Base-by-base conservation (phyloP, 225 moss, liverwort and hornwort species). In the Pleurozium schreberi region DNA sequence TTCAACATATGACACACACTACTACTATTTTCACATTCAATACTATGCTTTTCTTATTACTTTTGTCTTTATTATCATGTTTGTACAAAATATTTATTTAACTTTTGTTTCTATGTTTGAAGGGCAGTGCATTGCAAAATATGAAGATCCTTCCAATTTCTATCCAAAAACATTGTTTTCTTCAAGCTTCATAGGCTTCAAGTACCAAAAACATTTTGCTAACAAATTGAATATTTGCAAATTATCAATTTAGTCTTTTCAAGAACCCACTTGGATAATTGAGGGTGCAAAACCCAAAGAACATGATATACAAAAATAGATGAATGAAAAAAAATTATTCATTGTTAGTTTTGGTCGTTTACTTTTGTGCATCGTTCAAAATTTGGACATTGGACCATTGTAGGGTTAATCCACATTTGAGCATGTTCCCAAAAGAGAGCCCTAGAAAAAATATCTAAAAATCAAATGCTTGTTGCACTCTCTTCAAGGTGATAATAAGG, bases 391-490 rank as follows among this genome's bases (percentile, higher is more conserved):
- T 5, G 5, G 36, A 18, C 49, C 49, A 49, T 49, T 49, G 10
- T 36, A 65, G 65, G 65, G 28, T 65, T 30, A 49, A 36, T 0
- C 18, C 10, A 18, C 16, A 36, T 66, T 11, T 2, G 0, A 20
- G 11, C 5, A 11, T 66, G 66, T 66, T 36, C 1, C 3, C 11
- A 11, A 38, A 66, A 66, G 2, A 0, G 1, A 36, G 11, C 2
- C 36, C 6, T 33, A 18, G 3, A 34, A 65, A 5, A 18, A 16
- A 8, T 36, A 17, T 53, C 18, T 14, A 65, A 62, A 34, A 22
- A 68, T 0, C n/a, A 6, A 7, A 11, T n/a, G 38, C 7, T n/a
- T 68, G 7, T n/a, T 68, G 4, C 7, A n/a, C 1, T 23, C 22
- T 22, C 2, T 68, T n/a, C 12, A n/a, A 22, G 1, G 23, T 68